Percentiles rank a stretch among this genome's conserved stretches.
Evolutionary conservation across 192 early-diverging fungal genomes (phyloP).

Genomic region (Coemansia furcata): DNA sequence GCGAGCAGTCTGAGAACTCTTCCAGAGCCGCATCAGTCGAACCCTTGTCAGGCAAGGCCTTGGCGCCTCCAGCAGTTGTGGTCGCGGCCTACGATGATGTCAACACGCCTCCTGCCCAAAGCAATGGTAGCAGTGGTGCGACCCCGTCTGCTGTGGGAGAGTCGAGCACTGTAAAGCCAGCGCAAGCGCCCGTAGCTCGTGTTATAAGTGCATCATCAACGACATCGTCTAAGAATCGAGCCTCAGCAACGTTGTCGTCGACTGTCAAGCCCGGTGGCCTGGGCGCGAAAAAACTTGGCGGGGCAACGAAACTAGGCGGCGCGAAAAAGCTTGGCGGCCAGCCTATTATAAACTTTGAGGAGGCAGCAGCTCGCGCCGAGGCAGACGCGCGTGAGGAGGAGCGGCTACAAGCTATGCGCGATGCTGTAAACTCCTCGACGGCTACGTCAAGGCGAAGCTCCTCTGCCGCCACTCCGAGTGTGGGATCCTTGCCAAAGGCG

Average conservation of each 20-base stretch:
- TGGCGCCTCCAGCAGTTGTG: slow-evolving; percentile 32
- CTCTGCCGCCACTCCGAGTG: background rate
- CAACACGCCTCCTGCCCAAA: background rate
- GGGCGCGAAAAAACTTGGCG: slow-evolving; percentile 45
- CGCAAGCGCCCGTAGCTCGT: slow-evolving; percentile 31
- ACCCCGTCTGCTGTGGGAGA: background rate
- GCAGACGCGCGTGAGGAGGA: slow-evolving; percentile 72
- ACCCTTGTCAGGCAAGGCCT: background rate
- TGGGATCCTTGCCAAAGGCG: background rate
- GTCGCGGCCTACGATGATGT: background rate
- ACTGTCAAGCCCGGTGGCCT: slow-evolving; percentile 27
- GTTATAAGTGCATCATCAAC: slow-evolving; percentile 15
- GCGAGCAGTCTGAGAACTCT: slow-evolving; percentile 17
- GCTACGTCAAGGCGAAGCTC: background rate
- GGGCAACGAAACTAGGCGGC: slow-evolving; percentile 73
- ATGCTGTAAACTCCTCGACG: slow-evolving; percentile 14
- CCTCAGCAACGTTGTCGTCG: background rate
- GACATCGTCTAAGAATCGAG: slow-evolving; percentile 1
- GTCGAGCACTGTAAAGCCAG: slow-evolving; percentile 4
- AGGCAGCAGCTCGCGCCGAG: slow-evolving; percentile 84
- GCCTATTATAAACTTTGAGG: slow-evolving; percentile 83
- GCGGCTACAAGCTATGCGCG: slow-evolving; percentile 52
- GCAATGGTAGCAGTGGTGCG: background rate
- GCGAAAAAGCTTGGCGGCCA: slow-evolving; percentile 77
- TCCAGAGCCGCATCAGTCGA: slow-evolving; percentile 8